Base-by-base conservation (phyloP, 768 basidiomycete species). In the Suillus subaureus region DNA sequence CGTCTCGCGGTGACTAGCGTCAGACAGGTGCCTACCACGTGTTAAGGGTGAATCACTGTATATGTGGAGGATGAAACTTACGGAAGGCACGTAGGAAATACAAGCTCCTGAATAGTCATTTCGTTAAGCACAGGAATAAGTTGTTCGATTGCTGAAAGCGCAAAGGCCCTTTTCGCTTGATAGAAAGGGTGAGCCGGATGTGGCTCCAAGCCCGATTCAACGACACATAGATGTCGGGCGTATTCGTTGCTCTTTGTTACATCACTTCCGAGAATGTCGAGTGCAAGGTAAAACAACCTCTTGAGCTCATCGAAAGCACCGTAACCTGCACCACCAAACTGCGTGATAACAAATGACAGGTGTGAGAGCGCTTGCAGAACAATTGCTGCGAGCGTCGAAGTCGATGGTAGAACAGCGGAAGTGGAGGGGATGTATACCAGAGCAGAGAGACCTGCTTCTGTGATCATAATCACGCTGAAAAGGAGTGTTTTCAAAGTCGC, bases 91-190 rank as follows among this genome's bases (percentile, higher is more conserved):
- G 91, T 71, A 1, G 83, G 84, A 66, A 90, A 84, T 16, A 92
- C 86, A 45, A 79, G 76, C 6, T 83, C 73, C 71, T 83, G 82
- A 61, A 93, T 81, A 63, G 79, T 84, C 3, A 79, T 77, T 16
- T 84, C 82, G 58, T 79, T 81, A 18, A 95, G 77, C 5, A 84
- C 81, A 0, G 88, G 85, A 12, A 94, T 81, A 4, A 96, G 83
- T 71, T 94, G 94, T 73, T 96, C 94, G 26, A 92, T 84, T 63
- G 87, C 86, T 9, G 89, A 89, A 37, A 96, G 79, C 13, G 84
- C 83, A 73, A 89, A 94, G 0, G 90, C 89, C 64, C 73, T 79
- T 67, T 79, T 81, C 5, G 81, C 81, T 47, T 76, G 72, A 42
- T 71, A 70, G 26, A 74, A 66, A 45, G 66, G 72, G 33, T 74